Base-by-base conservation (phyloP, 495 filamentous ascomycete species). In the Friedmanniomyces endolithicus region DNA sequence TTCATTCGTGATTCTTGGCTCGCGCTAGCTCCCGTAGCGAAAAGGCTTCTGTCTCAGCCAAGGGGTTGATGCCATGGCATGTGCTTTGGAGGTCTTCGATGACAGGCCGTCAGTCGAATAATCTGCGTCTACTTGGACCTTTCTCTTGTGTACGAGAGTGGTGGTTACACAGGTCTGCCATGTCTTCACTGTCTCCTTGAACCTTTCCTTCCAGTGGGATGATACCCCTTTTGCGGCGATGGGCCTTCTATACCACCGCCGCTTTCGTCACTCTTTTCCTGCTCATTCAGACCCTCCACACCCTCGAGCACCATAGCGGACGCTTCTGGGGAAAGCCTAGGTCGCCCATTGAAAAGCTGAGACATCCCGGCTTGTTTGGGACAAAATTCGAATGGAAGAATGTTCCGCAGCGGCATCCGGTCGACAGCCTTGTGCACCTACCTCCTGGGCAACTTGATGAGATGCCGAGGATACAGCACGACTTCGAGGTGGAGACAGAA, bases 391-490 rank as follows among this genome's bases (percentile, higher is more conserved):
- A 46, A 35, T 64, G 61, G 61, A 52, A 50, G 29, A 19, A 61
- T 34, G 8, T 64, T 16, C 55, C 58, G 0, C 46, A 51, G 35
- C 53, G 52, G n/a, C 52, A 64, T 22, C 58, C 61, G 9, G 61
- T 64, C n/a, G 45, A 48, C 11, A 50, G 44, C 20, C 40, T 61
- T 12, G 58, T 50, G 27, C 6, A 44, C 9, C 44, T 55, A 2
- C 61, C 61, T 6, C 29, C 50, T 16, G 61, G 61, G 16, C 46
- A 53, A 0, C 47, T 52, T 9, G 27, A 19, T 16, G 20, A 48
- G 16, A 61, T 64, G 29, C 58, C 62, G 25, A 49, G 51, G 40
- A 61, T 61, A 22, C 62, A 64, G 46, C 29, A 60, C 43, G 3
- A 14, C 16, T 41, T 41, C 37, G 37, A 41, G 16, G 37, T 41